Base-by-base conservation (phyloP, 371 early-diverging fungal genomes). In the Zychaea mexicana region DNA sequence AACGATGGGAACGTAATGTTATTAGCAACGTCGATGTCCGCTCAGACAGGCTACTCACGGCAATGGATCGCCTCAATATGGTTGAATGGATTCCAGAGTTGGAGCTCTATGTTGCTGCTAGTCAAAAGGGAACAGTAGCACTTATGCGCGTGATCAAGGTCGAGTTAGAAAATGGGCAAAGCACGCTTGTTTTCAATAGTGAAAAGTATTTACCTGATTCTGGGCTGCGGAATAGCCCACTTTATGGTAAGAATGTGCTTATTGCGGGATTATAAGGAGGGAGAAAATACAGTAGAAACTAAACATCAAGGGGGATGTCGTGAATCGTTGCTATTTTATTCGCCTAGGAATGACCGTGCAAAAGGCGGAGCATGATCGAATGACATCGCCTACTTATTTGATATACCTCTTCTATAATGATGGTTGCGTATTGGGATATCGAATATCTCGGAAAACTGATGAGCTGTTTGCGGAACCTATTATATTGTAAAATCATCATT, bases 81-180 rank as follows among this genome's bases (percentile, higher is more conserved):
- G 67, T 75, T 2, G 78, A 81, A 55, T 81, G 79, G 78, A 57
- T 81, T 26, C 79, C 82, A 9, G 79, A 78, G 4, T 54, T 81
- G 31, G 82, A 81, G 30, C 32, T 81, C 9, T 67, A 64, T 22
- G 61, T 81, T 10, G 67, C 56, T 12, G 82, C 77, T 4, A 75
- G 77, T 49, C 82, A 81, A 58, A 81, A 78, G 42, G 82, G 82
- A 36, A 73, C 72, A 8, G 82, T 81, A 2, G 79, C 77, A 0
- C 60, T 81, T 28, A 67, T 69, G 56, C 68, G 82, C 13, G 36
- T 81, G 2, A 55, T 81, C 26, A 76, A 72, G 52, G 63, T 78
- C 2, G 73, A 77, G 32, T 61, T 77, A 17, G 62, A 61, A 3
- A 63, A 71, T 60, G 74, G 71, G 4, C 31, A 66, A 24, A 72